Conservation (phyloP, 2,329 filamentous ascomycete genomes). For the Trichoderma sp. region DNA sequence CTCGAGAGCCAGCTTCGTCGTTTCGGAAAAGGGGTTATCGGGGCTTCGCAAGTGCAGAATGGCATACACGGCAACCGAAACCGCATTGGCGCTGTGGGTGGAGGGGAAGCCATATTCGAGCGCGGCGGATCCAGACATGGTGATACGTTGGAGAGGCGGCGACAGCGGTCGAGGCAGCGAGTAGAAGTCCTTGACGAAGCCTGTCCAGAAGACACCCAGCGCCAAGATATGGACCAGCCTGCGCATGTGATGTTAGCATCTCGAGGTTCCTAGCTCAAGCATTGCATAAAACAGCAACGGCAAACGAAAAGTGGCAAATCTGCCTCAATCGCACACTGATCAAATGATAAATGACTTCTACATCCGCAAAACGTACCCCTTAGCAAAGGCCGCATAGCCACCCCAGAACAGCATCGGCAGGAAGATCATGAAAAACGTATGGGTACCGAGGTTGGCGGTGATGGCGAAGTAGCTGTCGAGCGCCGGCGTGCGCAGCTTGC, state of each 20-base stretch:
- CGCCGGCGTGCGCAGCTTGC: slow-evolving; percentile 73
- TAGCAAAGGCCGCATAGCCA: slow-evolving; percentile 79
- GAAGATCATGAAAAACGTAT: slow-evolving; percentile 98
- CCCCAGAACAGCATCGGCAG: slow-evolving; percentile 97
- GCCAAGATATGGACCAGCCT: slow-evolving; percentile 76
- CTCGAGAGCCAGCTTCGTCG: slow-evolving; percentile 65
- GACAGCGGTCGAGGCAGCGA: slow-evolving; percentile 91
- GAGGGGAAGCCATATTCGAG: slow-evolving; percentile 97
- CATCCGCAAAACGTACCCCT: slow-evolving; percentile 65
- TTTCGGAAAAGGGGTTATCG: slow-evolving; percentile 61
- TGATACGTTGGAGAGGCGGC: slow-evolving; percentile 89
- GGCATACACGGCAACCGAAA: slow-evolving; percentile 87
- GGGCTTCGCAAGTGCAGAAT: slow-evolving; percentile 69
- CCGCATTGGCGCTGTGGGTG: slow-evolving; percentile 94
- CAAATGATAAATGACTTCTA: background rate
- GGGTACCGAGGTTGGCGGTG: slow-evolving; percentile 92
- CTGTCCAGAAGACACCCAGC: slow-evolving; percentile 80
- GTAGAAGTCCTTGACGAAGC: slow-evolving; percentile 91
- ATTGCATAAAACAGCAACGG: background rate
- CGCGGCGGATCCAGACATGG: slow-evolving; percentile 93
- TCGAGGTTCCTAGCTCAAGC: background rate
- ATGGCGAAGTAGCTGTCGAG: slow-evolving; percentile 97
- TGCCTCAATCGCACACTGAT: background rate
- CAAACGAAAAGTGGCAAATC: background rate
- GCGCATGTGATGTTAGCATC: slow-evolving; percentile 30